Evolutionary conservation across 345 rosid genomes (phyloP).

Genomic region (Mangifera indica): DNA sequence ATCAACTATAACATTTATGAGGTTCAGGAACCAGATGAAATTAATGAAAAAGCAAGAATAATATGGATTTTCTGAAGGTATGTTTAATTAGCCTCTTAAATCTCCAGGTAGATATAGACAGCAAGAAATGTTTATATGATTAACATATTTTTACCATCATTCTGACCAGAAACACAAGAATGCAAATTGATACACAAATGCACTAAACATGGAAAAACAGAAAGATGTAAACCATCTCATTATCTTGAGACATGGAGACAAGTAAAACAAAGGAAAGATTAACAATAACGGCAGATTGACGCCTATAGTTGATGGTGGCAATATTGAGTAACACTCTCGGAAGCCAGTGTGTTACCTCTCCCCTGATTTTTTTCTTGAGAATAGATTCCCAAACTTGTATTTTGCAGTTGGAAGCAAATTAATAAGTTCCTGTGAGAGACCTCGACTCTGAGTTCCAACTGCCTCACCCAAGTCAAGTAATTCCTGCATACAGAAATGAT

Average conservation of each 20-base stretch:
- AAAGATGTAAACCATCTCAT: not conserved
- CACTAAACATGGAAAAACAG: not conserved
- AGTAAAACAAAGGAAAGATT: conserved; percentile 3
- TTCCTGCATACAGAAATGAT: conserved; percentile 41
- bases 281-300: not conserved
- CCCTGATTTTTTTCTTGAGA: conserved; percentile 49
- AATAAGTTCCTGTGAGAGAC: conserved; percentile 58
- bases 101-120: too few species aligned
- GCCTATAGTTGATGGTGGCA: not conserved
- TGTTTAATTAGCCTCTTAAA: too few species aligned
- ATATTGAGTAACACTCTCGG: not conserved
- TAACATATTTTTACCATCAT: not conserved
- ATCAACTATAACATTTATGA: too few species aligned
- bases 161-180: not conserved
- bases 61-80: not conserved
- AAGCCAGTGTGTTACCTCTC: conserved; percentile 55
- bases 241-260: not conserved
- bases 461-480: conserved; percentile 69
- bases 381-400: conserved; percentile 54
- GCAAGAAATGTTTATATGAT: not conserved
- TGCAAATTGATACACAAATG: not conserved
- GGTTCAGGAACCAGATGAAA: not conserved
- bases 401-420: conserved; percentile 61
- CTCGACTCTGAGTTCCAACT: conserved; percentile 63
- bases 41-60: not conserved